Base-by-base conservation (phyloP, 106 monocot genomes). In the Alisma plantagoaquatica region DNA sequence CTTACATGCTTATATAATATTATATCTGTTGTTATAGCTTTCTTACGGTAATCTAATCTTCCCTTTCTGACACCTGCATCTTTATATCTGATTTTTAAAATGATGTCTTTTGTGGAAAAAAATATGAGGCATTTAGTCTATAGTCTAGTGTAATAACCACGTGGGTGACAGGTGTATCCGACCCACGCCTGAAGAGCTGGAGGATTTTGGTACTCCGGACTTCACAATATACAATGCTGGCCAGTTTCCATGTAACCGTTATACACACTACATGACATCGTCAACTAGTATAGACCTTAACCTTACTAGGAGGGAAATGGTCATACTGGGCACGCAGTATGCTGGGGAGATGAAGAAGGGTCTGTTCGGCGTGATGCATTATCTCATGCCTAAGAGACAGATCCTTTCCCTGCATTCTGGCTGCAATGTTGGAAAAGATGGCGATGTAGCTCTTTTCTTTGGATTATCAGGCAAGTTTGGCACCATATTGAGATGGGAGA, bases 301-400 rank as follows among this genome's bases (percentile, higher is more conserved):
- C 69, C 78, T 86, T 24, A 62, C 68, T 41, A 86, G 92, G 76
- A 86, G 71, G 66, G 92, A 93, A 76, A 93, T 93, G 92, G 92
- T 93, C 51, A 93, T 93, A 55, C 82, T 93, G 23, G 92, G 92
- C 46, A 87, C 87, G 10, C 86, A 87, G 49, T 93, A 93, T 60
- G 92, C 92, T 4, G 92, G 92, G 51, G 92, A 93, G 92, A 93
- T 93, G 92, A 93, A 92, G 92, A 92, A 93, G 74, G 92, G 92
- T 49, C 77, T 93, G 35, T 93, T 93, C 71, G 69, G 92, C 60
- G 83, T 93, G 47, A 93, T 93, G 92, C 92, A 93, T 65, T 93
- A 93, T 72, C 83, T 93, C 65, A 93, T 93, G 92, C 92, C 92
- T 51, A 82, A 77, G 57, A 66, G 87, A 44, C 64, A 72, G 38